Evolutionary conservation across 2,329 filamentous ascomycete species (phyloP).

Genomic region (Elsinoe necatrix): DNA sequence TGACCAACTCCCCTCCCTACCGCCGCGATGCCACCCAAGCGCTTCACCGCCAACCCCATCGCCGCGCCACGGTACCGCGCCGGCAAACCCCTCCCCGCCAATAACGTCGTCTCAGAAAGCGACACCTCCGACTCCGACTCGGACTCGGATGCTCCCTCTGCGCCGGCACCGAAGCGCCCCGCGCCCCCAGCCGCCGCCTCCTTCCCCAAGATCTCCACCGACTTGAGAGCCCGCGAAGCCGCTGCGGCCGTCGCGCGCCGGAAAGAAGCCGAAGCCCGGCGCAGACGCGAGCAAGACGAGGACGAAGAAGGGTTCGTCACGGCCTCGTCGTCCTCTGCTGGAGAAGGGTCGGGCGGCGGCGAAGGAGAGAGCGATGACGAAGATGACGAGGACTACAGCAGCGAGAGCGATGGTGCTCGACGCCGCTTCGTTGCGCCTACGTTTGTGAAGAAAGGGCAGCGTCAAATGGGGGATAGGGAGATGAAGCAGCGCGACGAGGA

Average conservation of each 20-base stretch:
- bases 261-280: slow-evolving; percentile 24
- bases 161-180: slow-evolving; percentile 27
- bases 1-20: too few species aligned
- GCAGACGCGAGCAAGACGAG: slow-evolving; percentile 27
- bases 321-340: slow-evolving; percentile 38
- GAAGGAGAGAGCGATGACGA: slow-evolving; percentile 44
- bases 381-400: slow-evolving; percentile 50
- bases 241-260: slow-evolving; percentile 20
- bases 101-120: slow-evolving; percentile 30
- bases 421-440: slow-evolving; percentile 55
- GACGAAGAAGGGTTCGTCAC: slow-evolving; percentile 55
- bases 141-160: slow-evolving; percentile 41
- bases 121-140: slow-evolving; percentile 32
- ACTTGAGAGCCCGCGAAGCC: slow-evolving; percentile 27
- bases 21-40: slow-evolving; percentile 56
- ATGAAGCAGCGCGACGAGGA: slow-evolving; percentile 42
- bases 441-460: slow-evolving; percentile 57
- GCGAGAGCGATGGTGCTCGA: slow-evolving; percentile 50
- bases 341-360: slow-evolving; percentile 30
- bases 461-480: slow-evolving; percentile 35
- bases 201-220: slow-evolving; percentile 36
- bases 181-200: slow-evolving; percentile 37
- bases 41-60: slow-evolving; percentile 87
- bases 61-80: slow-evolving; percentile 75
- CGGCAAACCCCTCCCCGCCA: slow-evolving; percentile 61